Evolutionary conservation across 495 filamentous ascomycete species (phyloP), one percentile per base, ranked within the genome.

Genomic region (Parathielavia hyrcaniae): DNA sequence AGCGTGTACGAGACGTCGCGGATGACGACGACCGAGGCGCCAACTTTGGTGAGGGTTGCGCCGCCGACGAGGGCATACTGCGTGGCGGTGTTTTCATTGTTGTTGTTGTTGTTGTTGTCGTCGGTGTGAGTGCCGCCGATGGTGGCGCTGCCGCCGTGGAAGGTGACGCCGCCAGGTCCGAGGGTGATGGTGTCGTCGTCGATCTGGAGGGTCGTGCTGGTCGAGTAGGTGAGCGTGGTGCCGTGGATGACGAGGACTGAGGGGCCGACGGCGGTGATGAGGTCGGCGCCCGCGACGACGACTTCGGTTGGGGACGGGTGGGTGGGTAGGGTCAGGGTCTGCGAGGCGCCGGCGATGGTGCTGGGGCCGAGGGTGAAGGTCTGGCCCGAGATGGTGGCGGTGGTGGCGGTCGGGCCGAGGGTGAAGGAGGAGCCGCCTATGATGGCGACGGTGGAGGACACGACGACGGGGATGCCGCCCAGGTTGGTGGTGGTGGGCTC

Each of bases 21-120:
- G 40, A 84, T 66, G 10, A 83, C 73, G 6, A 80, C 78, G 5
- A 77, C 67, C 6, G 76, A 77, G 0, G 76, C 62, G 26, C 77
- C 79, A 30, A 81, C 57, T 56, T 76, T 71, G 5, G 77, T 76
- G 35, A 81, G 63, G 5, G 74, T 74, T 9, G 73, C 72, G 12
- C 79, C 79, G 36, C 78, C 78, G 4, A 73, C 71, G 13, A 79
- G 62, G 3, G 67, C 73, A 45, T 72, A 72, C 32, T 70, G 66
- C 14, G 76, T 78, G 8, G 69, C 59, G n/a, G n/a, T n/a, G n/a
- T n/a, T n/a, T n/a, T n/a, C n/a, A n/a, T n/a, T n/a, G n/a, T n/a
- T n/a, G n/a, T n/a, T n/a, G n/a, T n/a, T n/a, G n/a, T n/a, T n/a
- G n/a, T n/a, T n/a, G n/a, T n/a, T n/a, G n/a, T n/a, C n/a, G 8